These are phyloP conservation scores for Jacaranda copaia DNA, from an alignment of 257 asterid species.

Conservation along the genomic window DNA sequence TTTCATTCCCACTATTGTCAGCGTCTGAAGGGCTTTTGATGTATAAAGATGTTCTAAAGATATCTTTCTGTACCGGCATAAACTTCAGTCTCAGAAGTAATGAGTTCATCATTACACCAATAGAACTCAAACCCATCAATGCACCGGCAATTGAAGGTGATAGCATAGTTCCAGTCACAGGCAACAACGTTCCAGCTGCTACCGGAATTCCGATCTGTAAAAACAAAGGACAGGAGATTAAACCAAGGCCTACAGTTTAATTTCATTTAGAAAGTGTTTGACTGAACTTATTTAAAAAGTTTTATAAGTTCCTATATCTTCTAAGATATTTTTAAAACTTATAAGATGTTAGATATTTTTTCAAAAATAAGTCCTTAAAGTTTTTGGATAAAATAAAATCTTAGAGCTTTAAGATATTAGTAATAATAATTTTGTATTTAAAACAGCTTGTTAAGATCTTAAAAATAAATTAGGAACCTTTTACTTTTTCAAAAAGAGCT, in stretches of 20 bases:
- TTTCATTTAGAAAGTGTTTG: too few relatives aligned
- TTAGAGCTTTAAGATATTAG: too few relatives aligned
- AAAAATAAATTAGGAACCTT: too few relatives aligned
- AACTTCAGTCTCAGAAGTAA: conserved; percentile 77
- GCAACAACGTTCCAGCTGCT: conserved; percentile 91
- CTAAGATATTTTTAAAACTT: too few relatives aligned
- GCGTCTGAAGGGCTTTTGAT: conserved; percentile 49
- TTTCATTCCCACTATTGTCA: conserved; percentile 41
- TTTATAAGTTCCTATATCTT: too few relatives aligned
- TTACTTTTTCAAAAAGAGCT: too few relatives aligned
- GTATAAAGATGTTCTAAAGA: conserved; percentile 43
- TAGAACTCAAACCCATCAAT: conserved; percentile 96
- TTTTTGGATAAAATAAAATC: too few relatives aligned
- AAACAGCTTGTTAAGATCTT: too few relatives aligned
- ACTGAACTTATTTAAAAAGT: too few relatives aligned
- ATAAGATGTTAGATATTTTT: too few relatives aligned
- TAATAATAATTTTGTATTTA: too few relatives aligned
- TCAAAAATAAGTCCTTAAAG: too few relatives aligned
- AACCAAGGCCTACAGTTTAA: neutral
- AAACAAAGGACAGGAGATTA: neutral
- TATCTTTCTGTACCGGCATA: conserved; percentile 48
- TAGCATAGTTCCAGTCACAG: conserved; percentile 88
- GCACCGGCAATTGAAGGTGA: conserved; percentile 99
- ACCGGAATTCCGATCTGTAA: conserved; percentile 91
- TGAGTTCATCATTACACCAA: conserved; percentile 94